phyloP scores from a whole-genome alignment of 306 rosid species.

The Biancaea sappan region DNA sequence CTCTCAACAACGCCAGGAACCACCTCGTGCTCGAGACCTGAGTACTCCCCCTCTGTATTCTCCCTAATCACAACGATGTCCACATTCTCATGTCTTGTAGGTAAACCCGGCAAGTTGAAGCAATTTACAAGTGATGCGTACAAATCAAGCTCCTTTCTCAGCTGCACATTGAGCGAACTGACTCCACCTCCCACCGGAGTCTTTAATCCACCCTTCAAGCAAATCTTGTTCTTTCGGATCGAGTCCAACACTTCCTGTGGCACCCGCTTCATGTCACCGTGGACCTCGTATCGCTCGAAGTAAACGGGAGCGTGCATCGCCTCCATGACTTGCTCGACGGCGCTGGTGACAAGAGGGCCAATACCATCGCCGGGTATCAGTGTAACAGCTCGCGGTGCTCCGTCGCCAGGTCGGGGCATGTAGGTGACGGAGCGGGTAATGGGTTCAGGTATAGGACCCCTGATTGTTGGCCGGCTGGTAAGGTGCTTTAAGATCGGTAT shows the following conservation, averaged over 20 bases:
- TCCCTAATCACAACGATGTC: constrained; percentile 39
- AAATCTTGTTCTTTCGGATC: constrained; percentile 41
- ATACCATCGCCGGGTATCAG: constrained; percentile 42
- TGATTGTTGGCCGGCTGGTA: constrained; percentile 17
- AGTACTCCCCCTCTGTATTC: constrained; percentile 41
- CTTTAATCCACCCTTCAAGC: constrained; percentile 41
- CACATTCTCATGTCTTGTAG: constrained; percentile 37
- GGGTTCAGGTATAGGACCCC: constrained; percentile 28
- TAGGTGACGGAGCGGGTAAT: constrained; percentile 51
- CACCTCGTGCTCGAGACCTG: constrained; percentile 43
- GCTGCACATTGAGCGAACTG: constrained; percentile 41
- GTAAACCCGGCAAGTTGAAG: constrained; percentile 57
- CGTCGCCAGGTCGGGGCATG: constrained; percentile 58
- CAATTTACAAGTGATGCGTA: constrained; percentile 56
- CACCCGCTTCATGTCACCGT: constrained; percentile 41
- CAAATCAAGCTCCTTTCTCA: constrained; percentile 28
- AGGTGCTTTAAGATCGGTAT: constrained; percentile 41
- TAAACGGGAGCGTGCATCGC: constrained; percentile 40
- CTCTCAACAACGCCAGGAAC: constrained; percentile 46
- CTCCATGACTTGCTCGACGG: constrained; percentile 47
- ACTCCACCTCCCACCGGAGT: constrained; percentile 45
- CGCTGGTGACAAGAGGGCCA: constrained; percentile 38
- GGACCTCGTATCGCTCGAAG: constrained; percentile 41
- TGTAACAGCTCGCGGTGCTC: constrained; percentile 35
- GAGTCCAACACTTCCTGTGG: constrained; percentile 41